Evolutionary conservation across 1,284 basidiomycete species (phyloP).

Genomic region (Leccinum huronense): DNA sequence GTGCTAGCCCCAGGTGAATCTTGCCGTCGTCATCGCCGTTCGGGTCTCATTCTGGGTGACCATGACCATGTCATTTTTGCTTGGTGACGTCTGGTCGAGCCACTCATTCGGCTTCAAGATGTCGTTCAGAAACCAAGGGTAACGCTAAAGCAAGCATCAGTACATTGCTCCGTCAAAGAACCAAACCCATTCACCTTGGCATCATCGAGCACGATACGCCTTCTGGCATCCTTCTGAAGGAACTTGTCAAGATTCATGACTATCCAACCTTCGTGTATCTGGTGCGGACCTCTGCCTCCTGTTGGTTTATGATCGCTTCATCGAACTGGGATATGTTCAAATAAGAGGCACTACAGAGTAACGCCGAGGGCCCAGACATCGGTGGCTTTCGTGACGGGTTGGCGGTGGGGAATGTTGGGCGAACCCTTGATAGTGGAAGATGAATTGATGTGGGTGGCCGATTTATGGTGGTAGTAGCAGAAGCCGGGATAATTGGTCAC

Average conservation of each 20-base stretch:
- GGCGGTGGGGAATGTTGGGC: conserved; percentile 42
- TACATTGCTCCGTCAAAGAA: conserved; percentile 11
- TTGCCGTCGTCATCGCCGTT: conserved; percentile 66
- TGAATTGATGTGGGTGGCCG: conserved; percentile 33
- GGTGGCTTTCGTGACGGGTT: conserved; percentile 89
- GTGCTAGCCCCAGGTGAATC: conserved; percentile 55
- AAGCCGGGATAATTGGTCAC: conserved; percentile 33
- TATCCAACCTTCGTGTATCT: conserved; percentile 51
- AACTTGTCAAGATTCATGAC: conserved; percentile 73
- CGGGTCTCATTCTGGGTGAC: conserved; percentile 83
- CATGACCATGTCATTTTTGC: conserved; percentile 55
- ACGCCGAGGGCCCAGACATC: conserved; percentile 99
- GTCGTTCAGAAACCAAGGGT: conserved; percentile 78
- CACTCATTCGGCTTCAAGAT: conserved; percentile 71
- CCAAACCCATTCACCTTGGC: conserved; percentile 68
- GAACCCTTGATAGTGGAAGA: conserved; percentile 33
- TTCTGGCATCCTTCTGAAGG: conserved; percentile 79
- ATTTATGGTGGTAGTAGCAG: conserved; percentile 33
- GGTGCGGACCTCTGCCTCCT: conserved; percentile 52
- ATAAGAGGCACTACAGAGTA: conserved; percentile 93
- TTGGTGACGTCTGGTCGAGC: conserved; percentile 73
- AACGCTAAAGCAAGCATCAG: conserved; percentile 40
- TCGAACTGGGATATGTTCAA: conserved; percentile 79
- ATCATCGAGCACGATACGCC: conserved; percentile 79
- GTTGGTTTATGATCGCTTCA: conserved; percentile 70